phyloP scores from a whole-genome alignment of 2,329 filamentous ascomycete species.

The Aspergillus carbonarius region DNA sequence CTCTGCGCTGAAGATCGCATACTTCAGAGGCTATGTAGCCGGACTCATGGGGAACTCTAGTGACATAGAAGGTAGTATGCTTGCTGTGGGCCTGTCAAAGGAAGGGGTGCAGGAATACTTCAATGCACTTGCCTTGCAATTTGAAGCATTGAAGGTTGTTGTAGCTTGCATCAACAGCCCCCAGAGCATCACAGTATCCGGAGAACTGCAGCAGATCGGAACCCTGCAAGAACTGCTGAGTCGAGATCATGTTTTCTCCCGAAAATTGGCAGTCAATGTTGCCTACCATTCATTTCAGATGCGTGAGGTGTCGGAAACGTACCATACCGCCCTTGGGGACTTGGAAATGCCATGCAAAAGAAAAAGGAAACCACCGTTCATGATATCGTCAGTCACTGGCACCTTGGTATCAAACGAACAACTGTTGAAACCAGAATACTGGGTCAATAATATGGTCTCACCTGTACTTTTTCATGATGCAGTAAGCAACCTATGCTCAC shows the following conservation, averaged over 20 bases:
- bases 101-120: constrained; percentile 7
- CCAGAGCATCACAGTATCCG: constrained; percentile 21
- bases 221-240: constrained; percentile 4
- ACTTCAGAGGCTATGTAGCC: constrained; percentile 10
- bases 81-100: constrained; percentile 20
- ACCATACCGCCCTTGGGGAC: background rate
- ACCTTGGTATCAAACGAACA: background rate
- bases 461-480: constrained; percentile 19
- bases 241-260: constrained; percentile 7
- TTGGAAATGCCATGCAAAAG: background rate
- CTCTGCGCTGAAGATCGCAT: constrained; percentile 10
- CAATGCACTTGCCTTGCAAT: background rate
- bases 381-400: constrained; percentile 22
- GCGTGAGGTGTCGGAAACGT: constrained; percentile 9
- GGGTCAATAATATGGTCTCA: constrained; percentile 19
- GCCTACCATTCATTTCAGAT: constrained; percentile 25
- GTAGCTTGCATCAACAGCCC: constrained; percentile 24
- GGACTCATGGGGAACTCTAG: background rate
- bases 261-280: constrained; percentile 15
- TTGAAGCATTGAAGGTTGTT: constrained; percentile 5
- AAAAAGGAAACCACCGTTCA: background rate
- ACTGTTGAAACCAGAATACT: constrained; percentile 15
- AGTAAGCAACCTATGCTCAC: background rate
- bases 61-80: constrained; percentile 15
- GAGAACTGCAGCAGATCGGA: constrained; percentile 14